phyloP scores from a whole-genome alignment of 139 green algal genomes.

The Klebsormidium nitens region DNA sequence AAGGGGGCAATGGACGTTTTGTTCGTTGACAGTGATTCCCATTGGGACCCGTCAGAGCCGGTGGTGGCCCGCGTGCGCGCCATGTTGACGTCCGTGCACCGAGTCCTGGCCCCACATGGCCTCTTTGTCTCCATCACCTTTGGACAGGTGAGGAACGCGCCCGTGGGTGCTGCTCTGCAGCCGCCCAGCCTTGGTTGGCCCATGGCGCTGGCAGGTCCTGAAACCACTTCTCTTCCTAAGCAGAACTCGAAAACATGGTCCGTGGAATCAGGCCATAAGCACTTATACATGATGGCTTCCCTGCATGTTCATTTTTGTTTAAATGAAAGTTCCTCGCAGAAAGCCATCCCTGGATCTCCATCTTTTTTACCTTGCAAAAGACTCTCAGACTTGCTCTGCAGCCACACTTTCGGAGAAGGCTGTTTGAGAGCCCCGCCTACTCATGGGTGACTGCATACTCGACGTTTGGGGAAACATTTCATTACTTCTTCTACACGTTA shows the following conservation, averaged over 20 bases:
- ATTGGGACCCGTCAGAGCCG: conserved; percentile 36
- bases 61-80: conserved; percentile 25
- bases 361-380: too few relatives aligned
- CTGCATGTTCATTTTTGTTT: not conserved
- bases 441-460: conserved; percentile 22
- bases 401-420: conserved; percentile 48
- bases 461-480: conserved; percentile 28
- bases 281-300: not conserved
- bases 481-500: conserved; percentile 34
- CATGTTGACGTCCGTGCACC: conserved; percentile 35
- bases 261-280: not conserved
- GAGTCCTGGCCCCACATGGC: conserved; percentile 39
- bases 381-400: too few relatives aligned
- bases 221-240: not conserved
- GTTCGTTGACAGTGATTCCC: conserved; percentile 41
- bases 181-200: too few relatives aligned
- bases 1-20: conserved; percentile 54
- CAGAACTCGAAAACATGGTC: not conserved
- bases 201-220: too few relatives aligned
- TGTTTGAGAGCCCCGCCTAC: conserved; percentile 16
- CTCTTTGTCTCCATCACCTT: conserved; percentile 51
- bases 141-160: conserved; percentile 33
- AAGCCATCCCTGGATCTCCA: too few relatives aligned
- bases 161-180: too few relatives aligned
- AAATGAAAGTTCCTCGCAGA: too few relatives aligned